Percentiles rank a stretch among this genome's conserved stretches.
Evolutionary conservation across 768 basidiomycete genomes (phyloP).

Genomic region (Pleurotus giganteus): DNA sequence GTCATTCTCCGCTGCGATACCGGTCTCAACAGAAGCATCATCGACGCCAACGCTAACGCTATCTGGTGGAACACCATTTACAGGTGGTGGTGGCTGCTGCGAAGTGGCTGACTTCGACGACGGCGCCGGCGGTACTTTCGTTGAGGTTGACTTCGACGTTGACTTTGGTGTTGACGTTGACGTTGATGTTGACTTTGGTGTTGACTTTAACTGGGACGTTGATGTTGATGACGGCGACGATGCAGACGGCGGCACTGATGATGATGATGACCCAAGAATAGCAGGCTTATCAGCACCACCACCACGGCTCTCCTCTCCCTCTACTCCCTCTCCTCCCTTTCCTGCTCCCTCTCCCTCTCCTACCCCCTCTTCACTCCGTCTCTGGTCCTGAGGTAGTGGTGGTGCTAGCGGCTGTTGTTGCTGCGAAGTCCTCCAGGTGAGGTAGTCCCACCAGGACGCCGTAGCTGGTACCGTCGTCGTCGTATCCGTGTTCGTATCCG

Average conservation of each 20-base stretch:
- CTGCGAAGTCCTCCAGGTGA: conserved; percentile 35
- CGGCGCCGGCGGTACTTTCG: too few relatives aligned
- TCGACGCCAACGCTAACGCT: too few relatives aligned
- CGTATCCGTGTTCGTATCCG: not conserved
- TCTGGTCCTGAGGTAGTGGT: not conserved
- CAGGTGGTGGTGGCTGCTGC: too few relatives aligned
- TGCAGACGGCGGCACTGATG: not conserved
- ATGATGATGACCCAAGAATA: not conserved
- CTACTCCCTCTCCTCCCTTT: not conserved
- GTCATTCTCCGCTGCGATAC: not conserved
- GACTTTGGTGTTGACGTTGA: too few relatives aligned
- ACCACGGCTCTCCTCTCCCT: not conserved
- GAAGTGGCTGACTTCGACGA: too few relatives aligned
- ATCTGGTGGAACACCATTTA: too few relatives aligned
- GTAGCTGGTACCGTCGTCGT: conserved; percentile 10
- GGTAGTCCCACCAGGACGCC: conserved; percentile 50
- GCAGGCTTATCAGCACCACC: not conserved
- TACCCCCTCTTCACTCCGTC: conserved; percentile 4
- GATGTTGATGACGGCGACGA: too few relatives aligned
- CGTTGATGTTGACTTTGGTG: too few relatives aligned
- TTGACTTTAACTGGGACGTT: too few relatives aligned
- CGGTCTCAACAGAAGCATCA: not conserved
- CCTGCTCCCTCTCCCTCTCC: not conserved
- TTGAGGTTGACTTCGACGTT: too few relatives aligned
- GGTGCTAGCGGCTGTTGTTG: conserved; percentile 6